A percentile compares a stretch with the other conserved stretches of the same genome.
These are phyloP conservation scores for Penicillium digitatum DNA, from an alignment of 2,329 filamentous ascomycete species.

Conservation along the genomic window DNA sequence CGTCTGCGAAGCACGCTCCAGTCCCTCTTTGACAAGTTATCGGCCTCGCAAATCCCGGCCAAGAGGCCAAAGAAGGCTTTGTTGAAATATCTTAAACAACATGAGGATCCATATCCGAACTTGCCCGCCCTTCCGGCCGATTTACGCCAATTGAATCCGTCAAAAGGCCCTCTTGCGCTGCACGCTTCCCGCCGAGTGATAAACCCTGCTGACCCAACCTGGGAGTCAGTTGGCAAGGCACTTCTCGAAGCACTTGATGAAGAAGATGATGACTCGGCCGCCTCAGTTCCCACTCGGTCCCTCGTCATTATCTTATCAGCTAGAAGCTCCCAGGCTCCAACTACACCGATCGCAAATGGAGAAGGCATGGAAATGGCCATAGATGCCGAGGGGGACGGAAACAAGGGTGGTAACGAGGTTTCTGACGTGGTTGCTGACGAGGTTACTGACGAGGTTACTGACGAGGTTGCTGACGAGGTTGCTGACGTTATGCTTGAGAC, in stretches of 20 bases:
- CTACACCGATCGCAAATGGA: slow-evolving; percentile 14
- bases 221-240: slow-evolving; percentile 48
- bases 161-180: slow-evolving; percentile 36
- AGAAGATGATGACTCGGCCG: slow-evolving; percentile 35
- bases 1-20: slow-evolving; percentile 49
- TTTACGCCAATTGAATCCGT: slow-evolving; percentile 27
- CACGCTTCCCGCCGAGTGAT: slow-evolving; percentile 40
- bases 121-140: slow-evolving; percentile 37
- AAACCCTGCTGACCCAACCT: slow-evolving; percentile 35
- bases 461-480: slow-evolving; percentile 14
- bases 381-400: slow-evolving; percentile 8
- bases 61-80: slow-evolving; percentile 51
- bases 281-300: slow-evolving; percentile 36
- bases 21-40: slow-evolving; percentile 54
- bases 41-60: slow-evolving; percentile 50
- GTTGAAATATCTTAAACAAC: slow-evolving; percentile 50
- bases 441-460: too few species aligned
- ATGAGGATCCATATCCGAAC: slow-evolving; percentile 53
- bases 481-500: slow-evolving; percentile 16
- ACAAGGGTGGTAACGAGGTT: slow-evolving; percentile 14
- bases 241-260: slow-evolving; percentile 45
- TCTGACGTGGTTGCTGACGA: slow-evolving; percentile 15
- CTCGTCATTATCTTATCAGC: slow-evolving; percentile 43
- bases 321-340: slow-evolving; percentile 23
- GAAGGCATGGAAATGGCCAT: slow-evolving; percentile 13